phyloP scores from a whole-genome alignment of 371 early-diverging fungal genomes.

The Mortierella sp. region DNA sequence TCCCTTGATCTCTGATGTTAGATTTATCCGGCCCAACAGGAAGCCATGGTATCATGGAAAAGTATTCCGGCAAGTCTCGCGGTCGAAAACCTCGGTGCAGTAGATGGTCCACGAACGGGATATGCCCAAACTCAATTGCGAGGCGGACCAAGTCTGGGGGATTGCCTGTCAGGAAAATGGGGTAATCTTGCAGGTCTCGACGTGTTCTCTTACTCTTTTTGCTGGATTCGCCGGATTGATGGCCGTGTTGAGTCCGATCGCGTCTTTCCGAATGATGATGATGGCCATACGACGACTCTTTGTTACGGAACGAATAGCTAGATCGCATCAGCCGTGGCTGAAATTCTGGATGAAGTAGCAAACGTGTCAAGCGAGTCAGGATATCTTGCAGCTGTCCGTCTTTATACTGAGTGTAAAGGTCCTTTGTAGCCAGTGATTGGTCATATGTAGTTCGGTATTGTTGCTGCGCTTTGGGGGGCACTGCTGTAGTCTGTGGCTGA shows the following conservation, averaged over 20 bases:
- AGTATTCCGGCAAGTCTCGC: conserved; percentile 46
- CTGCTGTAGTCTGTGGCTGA: not conserved
- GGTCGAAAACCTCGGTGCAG: conserved; percentile 47
- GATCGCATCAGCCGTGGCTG: conserved; percentile 51
- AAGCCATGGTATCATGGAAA: conserved; percentile 23
- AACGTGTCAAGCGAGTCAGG: conserved; percentile 23
- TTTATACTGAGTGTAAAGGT: conserved; percentile 27
- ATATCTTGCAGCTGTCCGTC: conserved; percentile 35
- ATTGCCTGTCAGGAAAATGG: conserved; percentile 49
- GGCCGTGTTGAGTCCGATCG: not conserved
- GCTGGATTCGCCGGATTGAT: not conserved
- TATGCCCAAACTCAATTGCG: conserved; percentile 51
- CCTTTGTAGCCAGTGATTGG: not conserved
- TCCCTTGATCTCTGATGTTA: not conserved
- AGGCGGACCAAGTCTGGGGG: conserved; percentile 49
- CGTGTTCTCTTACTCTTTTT: conserved; percentile 25
- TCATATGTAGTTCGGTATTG: too few relatives aligned
- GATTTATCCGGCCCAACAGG: not conserved
- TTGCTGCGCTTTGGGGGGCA: too few relatives aligned
- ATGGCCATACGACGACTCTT: not conserved
- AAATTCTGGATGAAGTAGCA: conserved; percentile 44
- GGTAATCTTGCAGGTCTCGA: conserved; percentile 48
- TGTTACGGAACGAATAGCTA: conserved; percentile 42
- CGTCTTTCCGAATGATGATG: conserved; percentile 2
- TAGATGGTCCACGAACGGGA: conserved; percentile 47